Evolutionary conservation across 208 protist species (phyloP).

Genomic region (Wallacemonas collosoma): DNA sequence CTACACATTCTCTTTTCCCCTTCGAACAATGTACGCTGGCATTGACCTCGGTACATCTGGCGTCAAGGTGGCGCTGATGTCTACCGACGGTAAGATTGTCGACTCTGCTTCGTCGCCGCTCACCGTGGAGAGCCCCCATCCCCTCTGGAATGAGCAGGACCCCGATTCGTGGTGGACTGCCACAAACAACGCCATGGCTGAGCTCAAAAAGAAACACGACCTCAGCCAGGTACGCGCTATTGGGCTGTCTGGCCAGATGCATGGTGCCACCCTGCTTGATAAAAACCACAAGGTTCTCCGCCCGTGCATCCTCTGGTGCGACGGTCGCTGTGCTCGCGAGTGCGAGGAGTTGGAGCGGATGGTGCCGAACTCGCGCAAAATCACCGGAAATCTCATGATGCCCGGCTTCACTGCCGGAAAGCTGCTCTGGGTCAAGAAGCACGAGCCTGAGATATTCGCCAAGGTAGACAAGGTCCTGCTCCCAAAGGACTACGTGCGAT

Average conservation of each 20-base stretch:
- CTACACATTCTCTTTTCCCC: slow-evolving; percentile 11
- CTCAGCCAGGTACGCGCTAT: slow-evolving; percentile 53
- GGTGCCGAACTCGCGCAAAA: slow-evolving; percentile 55
- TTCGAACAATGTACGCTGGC: slow-evolving; percentile 57
- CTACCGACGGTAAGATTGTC: slow-evolving; percentile 44
- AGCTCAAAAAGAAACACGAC: slow-evolving; percentile 53
- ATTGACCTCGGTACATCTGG: slow-evolving; percentile 76
- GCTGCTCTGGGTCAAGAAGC: slow-evolving; percentile 72
- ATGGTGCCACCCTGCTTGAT: slow-evolving; percentile 71
- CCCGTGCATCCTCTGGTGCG: slow-evolving; percentile 84
- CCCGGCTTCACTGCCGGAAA: slow-evolving; percentile 85
- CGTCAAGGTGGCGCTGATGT: slow-evolving; percentile 75
- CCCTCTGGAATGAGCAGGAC: slow-evolving; percentile 79
- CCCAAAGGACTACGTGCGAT: slow-evolving; percentile 79
- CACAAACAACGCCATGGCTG: slow-evolving; percentile 54
- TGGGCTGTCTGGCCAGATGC: slow-evolving; percentile 76
- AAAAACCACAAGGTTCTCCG: slow-evolving; percentile 57
- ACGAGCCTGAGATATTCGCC: slow-evolving; percentile 65
- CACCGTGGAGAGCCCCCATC: slow-evolving; percentile 59
- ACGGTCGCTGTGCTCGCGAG: slow-evolving; percentile 65
- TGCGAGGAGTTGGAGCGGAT: slow-evolving; percentile 66
- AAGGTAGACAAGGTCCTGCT: slow-evolving; percentile 68
- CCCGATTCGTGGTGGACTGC: slow-evolving; percentile 59
- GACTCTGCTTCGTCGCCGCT: slow-evolving; percentile 54
- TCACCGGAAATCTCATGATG: slow-evolving; percentile 83